phyloP scores from a whole-genome alignment of 805 yeast species.

The Wickerhamomyces strasburgensis region DNA sequence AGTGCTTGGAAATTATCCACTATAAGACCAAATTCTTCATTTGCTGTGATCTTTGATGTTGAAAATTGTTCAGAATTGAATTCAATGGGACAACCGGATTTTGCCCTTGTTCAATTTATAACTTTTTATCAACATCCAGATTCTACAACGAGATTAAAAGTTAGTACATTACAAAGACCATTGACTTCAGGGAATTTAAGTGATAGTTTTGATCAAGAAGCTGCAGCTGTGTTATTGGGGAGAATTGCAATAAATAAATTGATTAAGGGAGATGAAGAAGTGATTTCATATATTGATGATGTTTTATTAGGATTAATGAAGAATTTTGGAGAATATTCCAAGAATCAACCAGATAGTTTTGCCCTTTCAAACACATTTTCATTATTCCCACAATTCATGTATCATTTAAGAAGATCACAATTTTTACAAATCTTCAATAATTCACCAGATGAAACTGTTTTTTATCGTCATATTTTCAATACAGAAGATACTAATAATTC shows the following conservation, averaged over 20 bases:
- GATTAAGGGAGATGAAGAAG: slow-evolving; percentile 32
- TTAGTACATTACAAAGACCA: slow-evolving; percentile 50
- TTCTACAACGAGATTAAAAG: slow-evolving; percentile 53
- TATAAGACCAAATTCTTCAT: slow-evolving; percentile 52
- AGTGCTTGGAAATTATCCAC: slow-evolving; percentile 58
- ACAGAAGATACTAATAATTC: slow-evolving; percentile 59
- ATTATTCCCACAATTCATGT: slow-evolving; percentile 62
- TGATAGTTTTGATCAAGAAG: slow-evolving; percentile 61
- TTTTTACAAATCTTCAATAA: slow-evolving; percentile 62
- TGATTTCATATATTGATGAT: slow-evolving; percentile 46
- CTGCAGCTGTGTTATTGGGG: slow-evolving; percentile 58
- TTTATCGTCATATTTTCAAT: slow-evolving; percentile 55
- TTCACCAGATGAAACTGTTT: slow-evolving; percentile 70
- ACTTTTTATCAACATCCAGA: slow-evolving; percentile 59
- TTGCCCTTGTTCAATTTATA: slow-evolving; percentile 45
- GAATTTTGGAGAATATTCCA: slow-evolving; percentile 43
- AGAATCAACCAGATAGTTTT: slow-evolving; percentile 44
- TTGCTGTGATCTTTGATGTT: slow-evolving; percentile 54
- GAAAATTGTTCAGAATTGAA: slow-evolving; percentile 15
- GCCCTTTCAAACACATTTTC: slow-evolving; percentile 44
- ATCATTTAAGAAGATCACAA: slow-evolving; percentile 61
- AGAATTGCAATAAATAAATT: slow-evolving; percentile 40
- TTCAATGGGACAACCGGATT: slow-evolving; percentile 5
- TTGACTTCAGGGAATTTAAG: slow-evolving; percentile 39
- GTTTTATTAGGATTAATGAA: slow-evolving; percentile 41